Conservation (phyloP, 2,329 filamentous ascomycete genomes). For the Pseudogymnoascus sp. region DNA sequence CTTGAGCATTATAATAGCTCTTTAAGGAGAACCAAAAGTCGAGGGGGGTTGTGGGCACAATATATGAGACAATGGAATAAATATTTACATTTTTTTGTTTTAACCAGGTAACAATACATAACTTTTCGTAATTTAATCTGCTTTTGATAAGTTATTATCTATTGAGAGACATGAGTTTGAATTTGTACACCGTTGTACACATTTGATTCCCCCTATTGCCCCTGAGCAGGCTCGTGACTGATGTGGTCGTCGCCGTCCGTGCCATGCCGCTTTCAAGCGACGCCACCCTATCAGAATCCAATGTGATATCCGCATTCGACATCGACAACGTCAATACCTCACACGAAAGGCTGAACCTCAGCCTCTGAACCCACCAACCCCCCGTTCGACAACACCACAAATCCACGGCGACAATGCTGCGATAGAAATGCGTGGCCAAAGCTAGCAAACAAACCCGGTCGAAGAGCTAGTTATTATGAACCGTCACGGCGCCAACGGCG, state of each 20-base stretch:
- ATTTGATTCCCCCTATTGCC: background rate
- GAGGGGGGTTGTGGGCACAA: background rate
- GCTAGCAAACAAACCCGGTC: background rate
- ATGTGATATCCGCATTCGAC: background rate
- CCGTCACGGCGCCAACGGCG: background rate
- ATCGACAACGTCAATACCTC: background rate
- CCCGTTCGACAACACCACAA: background rate
- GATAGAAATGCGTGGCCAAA: background rate
- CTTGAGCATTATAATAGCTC: background rate
- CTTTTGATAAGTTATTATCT: background rate
- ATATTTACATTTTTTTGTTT: background rate
- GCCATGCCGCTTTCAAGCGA: conserved; percentile 5
- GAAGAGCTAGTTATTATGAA: background rate
- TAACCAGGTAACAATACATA: background rate
- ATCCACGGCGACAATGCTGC: background rate
- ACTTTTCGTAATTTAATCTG: background rate
- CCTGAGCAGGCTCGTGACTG: background rate
- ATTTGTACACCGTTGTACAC: background rate
- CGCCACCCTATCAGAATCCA: background rate
- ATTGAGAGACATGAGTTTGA: background rate
- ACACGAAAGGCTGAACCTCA: conserved; percentile 4
- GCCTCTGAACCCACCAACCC: background rate
- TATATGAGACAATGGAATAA: background rate
- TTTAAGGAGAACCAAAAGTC: background rate
- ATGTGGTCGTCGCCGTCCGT: conserved; percentile 1